phyloP scores from a whole-genome alignment of 2,329 filamentous ascomycete genomes.

The Elsinoe australis region DNA sequence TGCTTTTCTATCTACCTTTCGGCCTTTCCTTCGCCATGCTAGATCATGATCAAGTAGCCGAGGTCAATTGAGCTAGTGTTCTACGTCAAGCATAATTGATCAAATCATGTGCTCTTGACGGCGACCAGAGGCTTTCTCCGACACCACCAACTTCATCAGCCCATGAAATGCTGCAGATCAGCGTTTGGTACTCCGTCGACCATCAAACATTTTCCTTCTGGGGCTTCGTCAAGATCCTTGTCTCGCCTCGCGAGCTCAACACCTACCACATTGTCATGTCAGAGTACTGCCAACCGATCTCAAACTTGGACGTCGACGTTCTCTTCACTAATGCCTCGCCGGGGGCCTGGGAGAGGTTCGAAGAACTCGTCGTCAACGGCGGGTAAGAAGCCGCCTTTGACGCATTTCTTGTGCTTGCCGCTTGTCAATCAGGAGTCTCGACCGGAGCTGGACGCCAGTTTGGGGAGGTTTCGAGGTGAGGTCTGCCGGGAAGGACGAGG shows the following conservation, averaged over 20 bases:
- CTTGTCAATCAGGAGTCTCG: slow-evolving; percentile 56
- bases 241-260: background rate
- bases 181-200: slow-evolving; percentile 1
- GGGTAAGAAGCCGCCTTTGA: slow-evolving; percentile 44
- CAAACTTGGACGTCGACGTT: background rate
- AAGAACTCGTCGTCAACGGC: background rate
- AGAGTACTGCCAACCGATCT: slow-evolving; percentile 4
- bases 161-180: slow-evolving; percentile 1
- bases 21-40: no score
- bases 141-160: no score
- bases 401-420: slow-evolving; percentile 71
- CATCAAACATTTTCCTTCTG: slow-evolving; percentile 12
- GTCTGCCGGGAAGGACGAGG: slow-evolving; percentile 9
- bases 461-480: slow-evolving; percentile 13
- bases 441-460: slow-evolving; percentile 51
- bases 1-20: no score
- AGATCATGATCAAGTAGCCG: no score
- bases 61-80: no score
- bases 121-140: no score
- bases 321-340: slow-evolving; percentile 15
- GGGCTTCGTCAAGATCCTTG: slow-evolving; percentile 2
- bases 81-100: no score
- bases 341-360: background rate
- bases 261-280: slow-evolving; percentile 9
- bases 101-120: no score